Evolutionary conservation across 2,329 filamentous ascomycete species (phyloP).

Genomic region (Verticillium alfalfae): DNA sequence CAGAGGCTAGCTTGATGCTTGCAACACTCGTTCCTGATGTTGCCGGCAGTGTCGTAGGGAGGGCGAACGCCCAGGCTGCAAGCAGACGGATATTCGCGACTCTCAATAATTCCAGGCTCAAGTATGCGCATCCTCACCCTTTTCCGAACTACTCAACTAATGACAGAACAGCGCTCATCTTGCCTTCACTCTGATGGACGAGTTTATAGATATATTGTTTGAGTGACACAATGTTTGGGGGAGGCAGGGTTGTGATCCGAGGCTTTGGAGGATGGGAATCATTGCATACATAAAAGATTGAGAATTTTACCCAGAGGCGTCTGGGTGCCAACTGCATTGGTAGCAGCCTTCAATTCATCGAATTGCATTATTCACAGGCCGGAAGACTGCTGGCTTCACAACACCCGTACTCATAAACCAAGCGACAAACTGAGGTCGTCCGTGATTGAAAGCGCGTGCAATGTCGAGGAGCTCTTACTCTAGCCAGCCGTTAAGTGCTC

Average conservation of each 20-base stretch:
- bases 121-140: slow-evolving; percentile 58
- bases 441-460: too few relatives aligned
- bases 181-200: slow-evolving; percentile 66
- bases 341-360: too few relatives aligned
- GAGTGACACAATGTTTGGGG: slow-evolving; percentile 17
- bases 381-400: background rate
- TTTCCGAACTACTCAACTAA: slow-evolving; percentile 10
- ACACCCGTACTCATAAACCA: too few relatives aligned
- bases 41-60: slow-evolving; percentile 86
- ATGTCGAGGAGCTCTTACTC: too few relatives aligned
- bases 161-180: slow-evolving; percentile 55
- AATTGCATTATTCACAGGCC: too few relatives aligned
- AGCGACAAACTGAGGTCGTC: too few relatives aligned
- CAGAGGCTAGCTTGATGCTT: slow-evolving; percentile 83
- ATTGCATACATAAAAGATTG: too few relatives aligned
- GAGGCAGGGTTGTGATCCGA: too few relatives aligned
- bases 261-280: too few relatives aligned
- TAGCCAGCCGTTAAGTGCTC: background rate
- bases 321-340: too few relatives aligned
- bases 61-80: slow-evolving; percentile 85
- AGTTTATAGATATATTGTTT: slow-evolving; percentile 62
- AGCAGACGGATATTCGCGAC: slow-evolving; percentile 85
- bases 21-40: slow-evolving; percentile 87
- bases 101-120: slow-evolving; percentile 84
- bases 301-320: too few relatives aligned